Percentiles rank a stretch among this genome's conserved stretches.
These are phyloP conservation scores for Aspergillus sp. DNA, from an alignment of 2,329 filamentous ascomycete species.

Conservation along the genomic window DNA sequence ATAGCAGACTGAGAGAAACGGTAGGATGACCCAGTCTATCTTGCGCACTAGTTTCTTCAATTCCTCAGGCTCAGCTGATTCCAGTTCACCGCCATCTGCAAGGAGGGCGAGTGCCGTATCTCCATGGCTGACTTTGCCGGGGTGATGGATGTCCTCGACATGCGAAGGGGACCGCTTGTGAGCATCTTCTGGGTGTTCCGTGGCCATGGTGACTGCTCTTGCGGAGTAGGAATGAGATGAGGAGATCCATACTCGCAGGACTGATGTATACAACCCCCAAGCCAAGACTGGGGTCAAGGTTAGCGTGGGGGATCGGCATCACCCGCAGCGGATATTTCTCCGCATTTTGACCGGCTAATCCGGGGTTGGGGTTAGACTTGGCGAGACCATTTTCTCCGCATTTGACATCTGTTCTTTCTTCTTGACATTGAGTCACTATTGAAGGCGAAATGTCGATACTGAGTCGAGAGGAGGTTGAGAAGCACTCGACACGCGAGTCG, in stretches of 20 bases:
- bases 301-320: conserved; percentile 8
- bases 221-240: neutral
- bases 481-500: conserved; percentile 50
- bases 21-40: conserved; percentile 13
- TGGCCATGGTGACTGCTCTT: neutral
- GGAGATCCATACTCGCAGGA: neutral
- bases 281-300: neutral
- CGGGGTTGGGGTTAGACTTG: neutral
- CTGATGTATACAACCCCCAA: neutral
- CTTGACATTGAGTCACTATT: neutral
- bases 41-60: conserved; percentile 9
- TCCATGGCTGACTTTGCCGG: neutral
- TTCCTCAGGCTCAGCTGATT: neutral
- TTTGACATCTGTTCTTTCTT: neutral
- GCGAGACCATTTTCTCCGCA: neutral
- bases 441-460: conserved; percentile 28
- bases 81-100: neutral
- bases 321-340: conserved; percentile 1
- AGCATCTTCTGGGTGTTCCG: neutral
- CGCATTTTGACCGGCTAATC: conserved; percentile 4
- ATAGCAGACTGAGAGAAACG: conserved; percentile 13
- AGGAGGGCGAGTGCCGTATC: conserved; percentile 4
- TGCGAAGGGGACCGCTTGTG: neutral
- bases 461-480: conserved; percentile 52
- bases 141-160: neutral